Conservation (phyloP, 2,329 filamentous ascomycete genomes). For the Calonectria pteridis region DNA sequence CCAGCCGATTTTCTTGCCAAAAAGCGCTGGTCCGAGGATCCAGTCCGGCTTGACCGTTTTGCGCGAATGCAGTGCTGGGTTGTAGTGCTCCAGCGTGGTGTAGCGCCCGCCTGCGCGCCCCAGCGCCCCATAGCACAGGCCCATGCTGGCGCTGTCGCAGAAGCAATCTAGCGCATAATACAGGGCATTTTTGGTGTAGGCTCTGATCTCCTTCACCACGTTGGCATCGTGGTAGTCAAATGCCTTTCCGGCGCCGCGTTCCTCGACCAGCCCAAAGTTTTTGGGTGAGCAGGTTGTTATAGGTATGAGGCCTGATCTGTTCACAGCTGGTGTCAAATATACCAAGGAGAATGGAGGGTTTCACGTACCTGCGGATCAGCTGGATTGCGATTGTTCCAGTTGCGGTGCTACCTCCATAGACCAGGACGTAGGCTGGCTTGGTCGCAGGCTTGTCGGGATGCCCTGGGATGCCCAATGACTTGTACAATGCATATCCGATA, state of each 20-base stretch:
- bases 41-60: slow-evolving; percentile 13
- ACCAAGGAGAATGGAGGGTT: too few species aligned
- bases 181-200: not conserved
- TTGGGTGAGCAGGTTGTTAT: slow-evolving; percentile 22
- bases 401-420: slow-evolving; percentile 20
- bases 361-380: slow-evolving; percentile 16
- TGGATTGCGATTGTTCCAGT: slow-evolving; percentile 25
- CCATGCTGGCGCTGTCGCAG: slow-evolving; percentile 37
- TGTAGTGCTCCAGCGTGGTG: slow-evolving; percentile 12
- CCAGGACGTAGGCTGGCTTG: slow-evolving; percentile 15
- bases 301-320: slow-evolving; percentile 15
- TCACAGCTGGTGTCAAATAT: not conserved
- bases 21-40: slow-evolving; percentile 11
- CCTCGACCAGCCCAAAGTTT: slow-evolving; percentile 17
- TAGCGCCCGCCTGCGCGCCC: slow-evolving; percentile 41
- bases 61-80: not conserved
- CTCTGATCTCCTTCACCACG: not conserved
- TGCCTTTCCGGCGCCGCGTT: slow-evolving; percentile 19
- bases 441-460: slow-evolving; percentile 8
- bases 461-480: slow-evolving; percentile 7
- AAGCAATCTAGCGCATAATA: slow-evolving; percentile 54
- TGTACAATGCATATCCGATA: slow-evolving; percentile 15
- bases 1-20: slow-evolving; percentile 13
- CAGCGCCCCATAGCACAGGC: slow-evolving; percentile 53
- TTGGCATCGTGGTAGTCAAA: slow-evolving; percentile 20